phyloP scores from a whole-genome alignment of 2,329 filamentous ascomycete genomes.

The Colletotrichum liaoningense region DNA sequence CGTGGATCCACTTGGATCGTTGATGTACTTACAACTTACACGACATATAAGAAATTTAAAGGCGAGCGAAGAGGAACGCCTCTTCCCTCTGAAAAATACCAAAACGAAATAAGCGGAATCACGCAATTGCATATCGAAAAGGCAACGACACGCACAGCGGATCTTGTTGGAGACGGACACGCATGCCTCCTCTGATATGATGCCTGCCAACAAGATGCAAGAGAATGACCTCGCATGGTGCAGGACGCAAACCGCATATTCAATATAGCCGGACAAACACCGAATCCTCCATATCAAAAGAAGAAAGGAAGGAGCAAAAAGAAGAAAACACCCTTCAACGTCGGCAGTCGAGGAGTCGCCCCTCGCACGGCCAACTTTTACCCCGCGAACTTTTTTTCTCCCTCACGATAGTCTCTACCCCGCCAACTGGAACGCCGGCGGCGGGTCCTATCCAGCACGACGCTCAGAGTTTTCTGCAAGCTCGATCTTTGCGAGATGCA shows the following conservation, averaged over 20 bases:
- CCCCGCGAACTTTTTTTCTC: conserved; percentile 6
- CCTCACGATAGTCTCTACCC: conserved; percentile 17
- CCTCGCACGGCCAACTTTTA: not conserved
- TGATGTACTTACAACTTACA: too few relatives aligned
- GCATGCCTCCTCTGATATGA: not conserved
- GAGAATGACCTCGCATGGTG: not conserved
- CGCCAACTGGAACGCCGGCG: conserved; percentile 29
- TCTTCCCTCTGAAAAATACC: too few relatives aligned
- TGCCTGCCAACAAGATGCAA: not conserved
- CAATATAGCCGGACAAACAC: not conserved
- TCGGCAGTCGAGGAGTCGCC: not conserved
- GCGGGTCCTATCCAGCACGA: conserved; percentile 4
- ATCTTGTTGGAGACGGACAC: not conserved
- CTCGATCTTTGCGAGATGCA: conserved; percentile 8
- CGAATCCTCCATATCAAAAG: not conserved
- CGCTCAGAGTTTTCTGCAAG: conserved; percentile 1
- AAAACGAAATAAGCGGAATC: too few relatives aligned
- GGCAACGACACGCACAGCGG: too few relatives aligned
- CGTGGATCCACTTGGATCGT: too few relatives aligned
- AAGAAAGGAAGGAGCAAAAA: not conserved
- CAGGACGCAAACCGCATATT: not conserved
- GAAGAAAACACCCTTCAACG: not conserved
- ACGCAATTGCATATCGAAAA: too few relatives aligned
- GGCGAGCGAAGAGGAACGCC: too few relatives aligned
- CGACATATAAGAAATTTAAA: too few relatives aligned